Conservation (phyloP, 2,329 filamentous ascomycete genomes). For the Ascochyta lentis region DNA sequence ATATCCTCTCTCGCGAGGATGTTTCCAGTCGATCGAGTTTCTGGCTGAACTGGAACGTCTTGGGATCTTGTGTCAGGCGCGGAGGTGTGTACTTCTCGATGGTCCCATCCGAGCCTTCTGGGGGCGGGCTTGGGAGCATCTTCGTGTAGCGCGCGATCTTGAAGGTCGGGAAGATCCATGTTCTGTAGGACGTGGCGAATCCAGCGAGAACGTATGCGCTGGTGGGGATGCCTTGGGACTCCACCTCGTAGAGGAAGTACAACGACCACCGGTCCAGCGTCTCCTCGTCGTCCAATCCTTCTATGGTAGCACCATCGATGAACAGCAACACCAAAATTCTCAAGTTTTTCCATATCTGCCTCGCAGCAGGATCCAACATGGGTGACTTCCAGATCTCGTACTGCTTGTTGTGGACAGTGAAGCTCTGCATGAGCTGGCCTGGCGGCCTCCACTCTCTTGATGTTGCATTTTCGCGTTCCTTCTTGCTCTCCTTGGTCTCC, state of each 20-base stretch:
- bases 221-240: constrained; percentile 33
- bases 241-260: constrained; percentile 70
- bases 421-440: constrained; percentile 71
- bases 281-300: constrained; percentile 73
- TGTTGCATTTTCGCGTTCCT: constrained; percentile 21
- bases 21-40: constrained; percentile 62
- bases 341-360: constrained; percentile 76
- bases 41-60: constrained; percentile 40
- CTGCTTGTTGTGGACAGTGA: constrained; percentile 65
- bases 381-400: constrained; percentile 88
- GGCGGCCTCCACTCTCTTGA: constrained; percentile 69
- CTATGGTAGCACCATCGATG: constrained; percentile 88
- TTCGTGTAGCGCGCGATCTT: constrained; percentile 50
- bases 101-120: constrained; percentile 41
- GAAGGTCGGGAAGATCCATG: constrained; percentile 68
- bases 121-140: constrained; percentile 41
- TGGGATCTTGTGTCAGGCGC: constrained; percentile 36
- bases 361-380: constrained; percentile 72
- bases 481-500: constrained; percentile 51
- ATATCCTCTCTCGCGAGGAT: constrained; percentile 82
- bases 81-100: constrained; percentile 49
- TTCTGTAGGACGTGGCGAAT: constrained; percentile 89
- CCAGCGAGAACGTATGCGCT: constrained; percentile 78
- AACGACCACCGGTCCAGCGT: constrained; percentile 84
- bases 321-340: constrained; percentile 85